Base-by-base conservation (phyloP, 495 filamentous ascomycete genomes). In the Diplogelasinospora grovesii region DNA sequence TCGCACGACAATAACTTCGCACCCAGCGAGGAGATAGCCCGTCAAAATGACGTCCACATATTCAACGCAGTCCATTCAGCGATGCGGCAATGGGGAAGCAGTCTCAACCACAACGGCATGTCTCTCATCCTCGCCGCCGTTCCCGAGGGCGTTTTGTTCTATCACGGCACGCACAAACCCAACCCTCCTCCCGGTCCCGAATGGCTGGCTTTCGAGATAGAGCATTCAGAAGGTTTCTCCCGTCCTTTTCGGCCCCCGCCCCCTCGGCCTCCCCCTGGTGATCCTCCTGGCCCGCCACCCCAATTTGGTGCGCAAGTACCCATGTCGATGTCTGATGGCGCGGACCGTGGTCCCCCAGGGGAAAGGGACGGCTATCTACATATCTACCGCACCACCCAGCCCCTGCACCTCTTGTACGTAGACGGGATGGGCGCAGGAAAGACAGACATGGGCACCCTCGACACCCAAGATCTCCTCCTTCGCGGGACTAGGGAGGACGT, bases 121-220 rank as follows among this genome's bases (percentile, higher is more conserved):
- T 82, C 79, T 0, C 64, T 80, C 51, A 81, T 81, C 52, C 61
- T 76, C 0, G 80, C 65, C 3, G 67, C 62, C 0, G 68, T 85
- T 2, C 78, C 81, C 0, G 62, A 56, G 2, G 75, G 74, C 10
- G 77, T 75, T 0, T 62, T 72, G n/a, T 55, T 85, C 2, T 80
- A 83, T 52, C 81, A 85, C 50, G 81, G 81, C 9, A 71, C 66
- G 5, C 39, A 45, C 9, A 51, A 23, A 2, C 33, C 50, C 0
- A 53, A 60, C 8, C 58, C 66, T 0, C 64, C 80, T 0, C 61
- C 59, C 5, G 71, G 68, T 0, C 70, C 68, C 1, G 79, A 85
- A 46, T 85, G 81, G 80, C 64, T 85, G 1, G 80, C 81, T 0
- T 84, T 83, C 47, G 81, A 84, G 49, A 75, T 79, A 8, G 79